These are phyloP conservation scores for Striga hermonthica DNA, from an alignment of 305 asterid genomes.

Conservation along the genomic window DNA sequence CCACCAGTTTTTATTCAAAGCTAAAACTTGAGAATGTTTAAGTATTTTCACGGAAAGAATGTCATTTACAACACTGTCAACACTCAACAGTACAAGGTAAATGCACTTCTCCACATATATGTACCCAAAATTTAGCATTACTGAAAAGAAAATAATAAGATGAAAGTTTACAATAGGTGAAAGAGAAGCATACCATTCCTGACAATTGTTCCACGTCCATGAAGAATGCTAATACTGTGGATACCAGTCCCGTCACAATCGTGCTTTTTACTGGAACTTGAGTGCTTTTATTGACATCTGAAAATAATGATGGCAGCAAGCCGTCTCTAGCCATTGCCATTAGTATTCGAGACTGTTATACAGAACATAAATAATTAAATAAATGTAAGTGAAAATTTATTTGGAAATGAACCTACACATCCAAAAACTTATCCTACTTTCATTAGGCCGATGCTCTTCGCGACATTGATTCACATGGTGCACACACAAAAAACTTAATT, in stretches of 20 bases:
- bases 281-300: slow-evolving; percentile 62
- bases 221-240: slow-evolving; percentile 69
- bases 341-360: slow-evolving; percentile 75
- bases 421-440: neutral
- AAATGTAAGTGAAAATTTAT: neutral
- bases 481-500: neutral
- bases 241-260: slow-evolving; percentile 66
- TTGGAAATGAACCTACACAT: slow-evolving; percentile 12
- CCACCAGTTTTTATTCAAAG: neutral
- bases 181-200: slow-evolving; percentile 66
- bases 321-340: slow-evolving; percentile 99
- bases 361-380: slow-evolving; percentile 9
- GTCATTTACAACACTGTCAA: neutral
- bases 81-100: too few relatives aligned
- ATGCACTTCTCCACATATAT: too few relatives aligned
- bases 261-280: slow-evolving; percentile 89
- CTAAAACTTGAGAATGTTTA: neutral
- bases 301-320: slow-evolving; percentile 83
- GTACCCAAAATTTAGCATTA: neutral
- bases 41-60: neutral
- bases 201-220: slow-evolving; percentile 91
- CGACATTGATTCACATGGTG: neutral
- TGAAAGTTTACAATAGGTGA: neutral
- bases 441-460: neutral
- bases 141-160: too few relatives aligned